A percentile compares a stretch with the other conserved stretches of the same genome.
These are phyloP conservation scores for Aurantiochytrium sp. DNA, from an alignment of 108 stramenopile genomes.

Conservation along the genomic window DNA sequence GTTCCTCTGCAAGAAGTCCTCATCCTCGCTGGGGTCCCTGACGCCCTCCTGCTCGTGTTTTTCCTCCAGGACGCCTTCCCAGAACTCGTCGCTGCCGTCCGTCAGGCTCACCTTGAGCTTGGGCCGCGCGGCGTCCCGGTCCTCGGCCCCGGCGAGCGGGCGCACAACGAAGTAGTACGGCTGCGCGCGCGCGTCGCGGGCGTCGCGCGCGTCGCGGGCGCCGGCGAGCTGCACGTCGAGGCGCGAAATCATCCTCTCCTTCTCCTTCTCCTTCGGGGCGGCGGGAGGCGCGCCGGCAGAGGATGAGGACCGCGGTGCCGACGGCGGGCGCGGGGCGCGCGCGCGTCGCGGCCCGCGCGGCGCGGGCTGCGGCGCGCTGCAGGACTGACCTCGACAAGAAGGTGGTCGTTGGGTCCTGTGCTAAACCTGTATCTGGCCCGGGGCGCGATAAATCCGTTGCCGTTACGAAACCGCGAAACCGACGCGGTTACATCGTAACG, in stretches of 20 bases:
- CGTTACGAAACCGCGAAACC: too few relatives aligned
- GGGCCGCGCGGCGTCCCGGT: neutral
- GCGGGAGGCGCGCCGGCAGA: neutral
- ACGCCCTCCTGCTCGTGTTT: neutral
- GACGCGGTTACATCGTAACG: too few relatives aligned
- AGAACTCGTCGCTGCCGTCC: neutral
- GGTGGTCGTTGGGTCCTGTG: too few relatives aligned
- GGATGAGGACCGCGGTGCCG: too few relatives aligned
- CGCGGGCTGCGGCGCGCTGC: too few relatives aligned
- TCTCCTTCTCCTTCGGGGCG: neutral
- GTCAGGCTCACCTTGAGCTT: neutral
- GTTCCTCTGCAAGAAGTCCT: neutral
- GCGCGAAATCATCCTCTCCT: neutral
- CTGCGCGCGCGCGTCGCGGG: neutral
- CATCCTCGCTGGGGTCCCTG: neutral
- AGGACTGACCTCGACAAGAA: too few relatives aligned
- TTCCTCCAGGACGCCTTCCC: neutral
- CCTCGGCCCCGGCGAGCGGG: neutral
- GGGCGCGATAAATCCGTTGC: too few relatives aligned
- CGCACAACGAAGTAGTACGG: neutral
- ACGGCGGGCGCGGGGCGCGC: too few relatives aligned
- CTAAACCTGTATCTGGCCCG: too few relatives aligned
- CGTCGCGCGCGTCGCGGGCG: neutral
- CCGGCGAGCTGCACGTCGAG: neutral
- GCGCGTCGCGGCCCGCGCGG: too few relatives aligned